These are phyloP conservation scores for Alternaria longipes DNA, from an alignment of 2,329 filamentous ascomycete species.

Conservation along the genomic window DNA sequence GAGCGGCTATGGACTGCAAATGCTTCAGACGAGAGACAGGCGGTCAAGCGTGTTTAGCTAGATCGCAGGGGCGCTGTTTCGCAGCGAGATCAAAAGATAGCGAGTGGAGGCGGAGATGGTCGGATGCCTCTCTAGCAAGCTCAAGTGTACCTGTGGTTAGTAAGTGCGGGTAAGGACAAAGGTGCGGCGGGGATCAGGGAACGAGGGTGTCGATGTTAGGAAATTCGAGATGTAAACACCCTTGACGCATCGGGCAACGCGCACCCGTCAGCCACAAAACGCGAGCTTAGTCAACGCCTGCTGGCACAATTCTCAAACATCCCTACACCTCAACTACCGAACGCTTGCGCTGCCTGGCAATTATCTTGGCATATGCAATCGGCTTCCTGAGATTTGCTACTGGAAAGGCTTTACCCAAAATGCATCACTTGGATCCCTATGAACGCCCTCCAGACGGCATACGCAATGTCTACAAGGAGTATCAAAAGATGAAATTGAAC, in stretches of 20 bases:
- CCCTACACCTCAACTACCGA: background rate
- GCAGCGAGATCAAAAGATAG: constrained; percentile 2
- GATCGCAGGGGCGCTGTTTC: background rate
- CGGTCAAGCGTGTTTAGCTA: constrained; percentile 27
- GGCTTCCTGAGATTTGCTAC: background rate
- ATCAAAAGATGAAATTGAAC: constrained; percentile 66
- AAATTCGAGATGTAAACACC: constrained; percentile 37
- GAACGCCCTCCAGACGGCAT: constrained; percentile 78
- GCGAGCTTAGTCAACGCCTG: constrained; percentile 30
- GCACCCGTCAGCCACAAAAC: constrained; percentile 31
- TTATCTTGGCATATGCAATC: too few species aligned
- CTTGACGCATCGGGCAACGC: constrained; percentile 30
- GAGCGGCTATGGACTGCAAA: constrained; percentile 18
- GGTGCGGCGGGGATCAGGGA: constrained; percentile 21
- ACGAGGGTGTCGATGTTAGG: constrained; percentile 28
- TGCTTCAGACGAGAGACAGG: constrained; percentile 28
- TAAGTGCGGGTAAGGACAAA: constrained; percentile 20
- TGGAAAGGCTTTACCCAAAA: constrained; percentile 5
- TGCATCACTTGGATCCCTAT: constrained; percentile 71
- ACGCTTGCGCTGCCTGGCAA: too few species aligned
- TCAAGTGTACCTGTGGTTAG: constrained; percentile 40
- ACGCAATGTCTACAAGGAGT: constrained; percentile 77
- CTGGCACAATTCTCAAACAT: constrained; percentile 1
- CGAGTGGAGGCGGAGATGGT: background rate
- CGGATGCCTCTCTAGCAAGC: background rate